Conservation (phyloP, 78 protist species). For the Bigelowiella natans region DNA sequence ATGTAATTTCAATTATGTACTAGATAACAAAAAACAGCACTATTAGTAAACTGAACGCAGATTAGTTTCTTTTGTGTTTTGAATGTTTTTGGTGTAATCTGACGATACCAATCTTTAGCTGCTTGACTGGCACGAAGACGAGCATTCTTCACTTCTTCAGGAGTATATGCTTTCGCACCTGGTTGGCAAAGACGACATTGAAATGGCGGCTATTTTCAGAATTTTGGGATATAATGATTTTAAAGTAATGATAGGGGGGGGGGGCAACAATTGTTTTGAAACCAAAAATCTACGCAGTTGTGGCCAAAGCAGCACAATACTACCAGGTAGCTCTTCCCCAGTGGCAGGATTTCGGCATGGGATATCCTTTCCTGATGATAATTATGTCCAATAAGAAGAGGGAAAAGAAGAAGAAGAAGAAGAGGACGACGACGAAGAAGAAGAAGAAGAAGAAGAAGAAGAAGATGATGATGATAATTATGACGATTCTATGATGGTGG, state of each 20-base stretch:
- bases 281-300: not conserved
- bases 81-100: no score
- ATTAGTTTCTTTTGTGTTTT: not conserved
- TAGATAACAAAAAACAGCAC: not conserved
- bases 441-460: no score
- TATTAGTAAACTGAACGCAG: not conserved
- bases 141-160: not conserved
- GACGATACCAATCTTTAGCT: not conserved
- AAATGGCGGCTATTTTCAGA: no score
- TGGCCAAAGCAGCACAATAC: not conserved
- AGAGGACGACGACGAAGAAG: no score
- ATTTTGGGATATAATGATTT: not conserved
- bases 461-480: no score
- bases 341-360: not conserved
- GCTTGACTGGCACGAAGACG: not conserved
- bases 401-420: no score
- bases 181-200: not conserved
- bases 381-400: no score
- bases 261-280: not conserved
- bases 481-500: not conserved
- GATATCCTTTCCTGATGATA: not conserved
- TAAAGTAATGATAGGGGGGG: not conserved
- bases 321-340: not conserved
- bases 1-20: not conserved
- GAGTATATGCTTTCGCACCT: not conserved